These are phyloP conservation scores for Posidonia oceanica DNA, from an alignment of 116 monocot species.

Conservation along the genomic window DNA sequence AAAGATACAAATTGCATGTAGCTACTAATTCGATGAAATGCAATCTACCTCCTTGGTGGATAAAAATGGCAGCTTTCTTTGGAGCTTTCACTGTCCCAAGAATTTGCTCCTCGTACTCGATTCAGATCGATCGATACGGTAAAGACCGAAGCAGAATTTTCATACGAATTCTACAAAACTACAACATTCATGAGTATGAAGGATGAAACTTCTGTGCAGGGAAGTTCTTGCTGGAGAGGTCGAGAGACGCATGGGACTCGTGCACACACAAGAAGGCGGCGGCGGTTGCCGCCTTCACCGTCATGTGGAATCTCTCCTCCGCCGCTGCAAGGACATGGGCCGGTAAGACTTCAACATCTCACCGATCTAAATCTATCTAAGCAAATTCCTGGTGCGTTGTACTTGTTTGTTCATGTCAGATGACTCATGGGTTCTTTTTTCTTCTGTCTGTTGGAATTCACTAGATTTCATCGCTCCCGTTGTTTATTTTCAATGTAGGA, in stretches of 20 bases:
- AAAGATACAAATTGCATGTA: not conserved
- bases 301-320: slow-evolving; percentile 83
- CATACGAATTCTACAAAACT: not conserved
- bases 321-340: slow-evolving; percentile 65
- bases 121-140: slow-evolving; percentile 64
- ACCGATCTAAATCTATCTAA: not conserved
- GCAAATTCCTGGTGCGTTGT: not conserved
- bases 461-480: too few relatives aligned
- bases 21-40: too few relatives aligned
- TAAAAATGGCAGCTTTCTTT: slow-evolving; percentile 58
- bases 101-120: slow-evolving; percentile 55
- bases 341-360: slow-evolving; percentile 21
- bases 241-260: slow-evolving; percentile 75
- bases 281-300: slow-evolving; percentile 39
- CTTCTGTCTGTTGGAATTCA: too few relatives aligned
- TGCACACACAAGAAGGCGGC: slow-evolving; percentile 86
- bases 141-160: slow-evolving; percentile 8
- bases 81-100: slow-evolving; percentile 86
- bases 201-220: slow-evolving; percentile 23
- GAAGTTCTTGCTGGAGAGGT: slow-evolving; percentile 65
- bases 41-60: not conserved
- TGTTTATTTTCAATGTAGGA: too few relatives aligned
- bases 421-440: not conserved
- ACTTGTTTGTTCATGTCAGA: not conserved
- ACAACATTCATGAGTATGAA: not conserved